Evolutionary conservation across 768 basidiomycete genomes (phyloP).

Genomic region (Mycena venus): DNA sequence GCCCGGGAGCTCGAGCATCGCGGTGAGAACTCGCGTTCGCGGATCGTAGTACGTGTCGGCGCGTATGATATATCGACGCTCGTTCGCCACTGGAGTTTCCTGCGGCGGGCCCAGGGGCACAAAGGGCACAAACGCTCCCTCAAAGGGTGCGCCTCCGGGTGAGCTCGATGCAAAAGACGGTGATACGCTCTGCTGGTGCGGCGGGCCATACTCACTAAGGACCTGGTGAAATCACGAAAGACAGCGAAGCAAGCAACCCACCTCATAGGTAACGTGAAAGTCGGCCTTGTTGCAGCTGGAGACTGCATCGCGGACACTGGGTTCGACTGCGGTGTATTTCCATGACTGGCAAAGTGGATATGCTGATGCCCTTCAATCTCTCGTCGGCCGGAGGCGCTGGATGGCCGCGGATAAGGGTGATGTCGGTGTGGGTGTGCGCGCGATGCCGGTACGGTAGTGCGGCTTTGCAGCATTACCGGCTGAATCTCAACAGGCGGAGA

Average conservation of each 20-base stretch:
- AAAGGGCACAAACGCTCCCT: conserved; percentile 2
- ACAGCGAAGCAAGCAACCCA: conserved; percentile 19
- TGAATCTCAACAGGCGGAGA: conserved; percentile 38
- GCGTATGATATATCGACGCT: conserved; percentile 62
- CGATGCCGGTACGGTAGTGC: conserved; percentile 31
- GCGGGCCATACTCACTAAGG: neutral
- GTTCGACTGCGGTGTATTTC: conserved; percentile 20
- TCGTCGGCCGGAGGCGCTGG: neutral
- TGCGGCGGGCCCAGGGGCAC: conserved; percentile 19
- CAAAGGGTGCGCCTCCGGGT: conserved; percentile 1
- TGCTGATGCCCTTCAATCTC: conserved; percentile 13
- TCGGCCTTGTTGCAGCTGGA: conserved; percentile 30
- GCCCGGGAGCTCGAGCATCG: conserved; percentile 79
- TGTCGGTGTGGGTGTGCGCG: conserved; percentile 34
- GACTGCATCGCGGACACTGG: conserved; percentile 31
- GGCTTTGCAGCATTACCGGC: conserved; percentile 32
- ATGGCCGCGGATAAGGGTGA: conserved; percentile 27
- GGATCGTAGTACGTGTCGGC: conserved; percentile 72
- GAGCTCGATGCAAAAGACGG: conserved; percentile 9
- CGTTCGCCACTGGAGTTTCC: conserved; percentile 20
- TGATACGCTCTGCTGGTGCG: conserved; percentile 7
- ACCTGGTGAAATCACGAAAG: neutral
- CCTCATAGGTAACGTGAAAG: conserved; percentile 37
- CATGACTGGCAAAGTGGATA: conserved; percentile 38
- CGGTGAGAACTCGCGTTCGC: conserved; percentile 64